phyloP scores from a whole-genome alignment of 306 rosid genomes.

The Quercus gilva region DNA sequence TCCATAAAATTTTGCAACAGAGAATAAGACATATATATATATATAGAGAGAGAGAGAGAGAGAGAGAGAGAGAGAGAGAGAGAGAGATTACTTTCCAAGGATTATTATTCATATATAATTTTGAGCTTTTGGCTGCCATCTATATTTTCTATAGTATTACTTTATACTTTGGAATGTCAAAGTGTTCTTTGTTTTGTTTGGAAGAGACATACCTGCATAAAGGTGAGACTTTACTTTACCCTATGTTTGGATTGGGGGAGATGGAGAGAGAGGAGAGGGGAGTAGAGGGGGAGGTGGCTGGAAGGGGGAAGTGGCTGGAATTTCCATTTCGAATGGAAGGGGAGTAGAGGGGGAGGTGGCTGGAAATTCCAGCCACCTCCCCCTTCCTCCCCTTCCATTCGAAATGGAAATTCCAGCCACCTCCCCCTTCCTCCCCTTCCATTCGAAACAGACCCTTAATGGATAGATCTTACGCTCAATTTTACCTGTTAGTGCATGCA shows the following conservation, averaged over 20 bases:
- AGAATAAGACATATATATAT: neutral
- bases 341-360: no score
- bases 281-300: no score
- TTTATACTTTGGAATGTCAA: neutral
- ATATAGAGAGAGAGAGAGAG: no score
- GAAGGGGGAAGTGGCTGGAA: no score
- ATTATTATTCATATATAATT: neutral
- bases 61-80: no score
- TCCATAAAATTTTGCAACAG: neutral
- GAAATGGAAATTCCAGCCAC: no score
- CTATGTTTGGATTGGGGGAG: no score
- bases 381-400: no score
- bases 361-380: no score
- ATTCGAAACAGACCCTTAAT: neutral
- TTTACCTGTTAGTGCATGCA: neutral
- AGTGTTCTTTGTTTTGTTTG: neutral
- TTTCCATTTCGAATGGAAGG: no score
- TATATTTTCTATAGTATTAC: neutral
- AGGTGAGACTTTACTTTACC: neutral
- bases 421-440: no score
- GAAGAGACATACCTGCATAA: neutral
- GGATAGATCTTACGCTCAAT: neutral
- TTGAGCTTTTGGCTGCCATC: neutral
- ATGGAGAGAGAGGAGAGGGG: no score
- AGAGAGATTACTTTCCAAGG: neutral